Percentiles rank a stretch among this genome's conserved stretches.
Evolutionary conservation across 83 land plant genomes (phyloP).

Genomic region (Diphasiastrum complanatum): DNA sequence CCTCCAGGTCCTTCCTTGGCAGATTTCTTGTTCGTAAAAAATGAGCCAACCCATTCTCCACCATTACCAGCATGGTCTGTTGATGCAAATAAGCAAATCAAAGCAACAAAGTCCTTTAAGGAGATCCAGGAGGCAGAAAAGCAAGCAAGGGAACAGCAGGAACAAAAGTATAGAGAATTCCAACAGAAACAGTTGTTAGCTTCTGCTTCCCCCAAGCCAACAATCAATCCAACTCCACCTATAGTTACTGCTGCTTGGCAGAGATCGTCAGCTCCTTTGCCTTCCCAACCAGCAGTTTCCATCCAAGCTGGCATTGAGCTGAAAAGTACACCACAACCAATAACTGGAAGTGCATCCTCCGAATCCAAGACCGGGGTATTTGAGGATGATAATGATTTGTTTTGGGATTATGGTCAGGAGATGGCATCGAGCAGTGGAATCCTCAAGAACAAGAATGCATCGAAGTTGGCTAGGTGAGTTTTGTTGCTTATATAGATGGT

Average conservation of each 20-base stretch:
- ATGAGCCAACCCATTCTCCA: constrained; percentile 21
- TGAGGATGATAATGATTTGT: constrained; percentile 38
- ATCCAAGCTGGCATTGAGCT: not conserved
- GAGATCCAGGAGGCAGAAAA: constrained; percentile 40
- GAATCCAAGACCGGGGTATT: constrained; percentile 26
- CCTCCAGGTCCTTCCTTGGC: constrained; percentile 26
- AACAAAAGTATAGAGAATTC: constrained; percentile 10
- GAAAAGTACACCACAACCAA: no score
- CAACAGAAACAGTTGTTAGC: constrained; percentile 17
- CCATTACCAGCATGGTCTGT: constrained; percentile 39
- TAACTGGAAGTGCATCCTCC: no score
- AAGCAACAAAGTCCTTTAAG: constrained; percentile 26
- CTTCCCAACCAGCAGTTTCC: constrained; percentile 13
- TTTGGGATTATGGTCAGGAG: constrained; percentile 38
- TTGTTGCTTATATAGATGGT: not conserved
- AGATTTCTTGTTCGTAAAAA: constrained; percentile 20
- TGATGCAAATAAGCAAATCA: constrained; percentile 18
- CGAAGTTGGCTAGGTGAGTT: constrained; percentile 25
- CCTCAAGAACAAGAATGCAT: constrained; percentile 18
- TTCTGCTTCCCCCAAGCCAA: constrained; percentile 18
- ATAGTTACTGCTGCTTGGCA: constrained; percentile 28
- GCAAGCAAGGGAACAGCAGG: constrained; percentile 31
- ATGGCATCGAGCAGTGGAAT: constrained; percentile 10
- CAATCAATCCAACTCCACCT: constrained; percentile 15
- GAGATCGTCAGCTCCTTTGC: constrained; percentile 18